Evolutionary conservation across 2,329 filamentous ascomycete genomes (phyloP).

Genomic region (Neodidymelliopsis sp.): DNA sequence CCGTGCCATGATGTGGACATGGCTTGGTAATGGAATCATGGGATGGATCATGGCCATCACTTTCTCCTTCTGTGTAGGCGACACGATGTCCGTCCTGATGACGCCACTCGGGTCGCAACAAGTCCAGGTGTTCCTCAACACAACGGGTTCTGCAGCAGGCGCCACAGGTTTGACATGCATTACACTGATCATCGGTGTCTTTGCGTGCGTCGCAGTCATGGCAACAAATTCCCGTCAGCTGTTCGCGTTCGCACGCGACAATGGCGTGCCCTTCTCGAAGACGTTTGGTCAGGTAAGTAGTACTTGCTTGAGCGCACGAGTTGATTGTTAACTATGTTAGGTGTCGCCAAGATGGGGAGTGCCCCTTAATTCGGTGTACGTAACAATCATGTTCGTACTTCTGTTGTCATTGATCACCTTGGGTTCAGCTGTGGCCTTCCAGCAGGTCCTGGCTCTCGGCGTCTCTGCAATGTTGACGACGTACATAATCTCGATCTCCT

Average conservation of each 20-base stretch:
- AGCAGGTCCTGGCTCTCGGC: conserved; percentile 25
- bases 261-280: conserved; percentile 39
- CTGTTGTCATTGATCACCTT: conserved; percentile 41
- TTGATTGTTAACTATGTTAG: conserved; percentile 5
- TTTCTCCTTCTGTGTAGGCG: conserved; percentile 22
- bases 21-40: conserved; percentile 46
- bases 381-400: conserved; percentile 27
- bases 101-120: conserved; percentile 28
- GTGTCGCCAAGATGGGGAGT: conserved; percentile 28
- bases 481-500: conserved; percentile 54
- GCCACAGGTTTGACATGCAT: conserved; percentile 32
- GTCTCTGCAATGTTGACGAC: conserved; percentile 26
- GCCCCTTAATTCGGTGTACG: conserved; percentile 31
- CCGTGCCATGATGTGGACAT: conserved; percentile 48
- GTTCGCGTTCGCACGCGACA: conserved; percentile 41
- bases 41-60: conserved; percentile 43
- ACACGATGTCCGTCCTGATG: conserved; percentile 18
- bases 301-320: no score
- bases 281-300: conserved; percentile 21
- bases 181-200: conserved; percentile 29
- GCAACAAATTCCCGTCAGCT: conserved; percentile 36
- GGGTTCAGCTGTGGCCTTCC: conserved; percentile 35
- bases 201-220: conserved; percentile 30
- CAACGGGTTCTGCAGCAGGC: conserved; percentile 27
- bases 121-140: conserved; percentile 36